Evolutionary conservation across 352 stramenopile genomes (phyloP).

Genomic region (Pythium aphanidermatum): DNA sequence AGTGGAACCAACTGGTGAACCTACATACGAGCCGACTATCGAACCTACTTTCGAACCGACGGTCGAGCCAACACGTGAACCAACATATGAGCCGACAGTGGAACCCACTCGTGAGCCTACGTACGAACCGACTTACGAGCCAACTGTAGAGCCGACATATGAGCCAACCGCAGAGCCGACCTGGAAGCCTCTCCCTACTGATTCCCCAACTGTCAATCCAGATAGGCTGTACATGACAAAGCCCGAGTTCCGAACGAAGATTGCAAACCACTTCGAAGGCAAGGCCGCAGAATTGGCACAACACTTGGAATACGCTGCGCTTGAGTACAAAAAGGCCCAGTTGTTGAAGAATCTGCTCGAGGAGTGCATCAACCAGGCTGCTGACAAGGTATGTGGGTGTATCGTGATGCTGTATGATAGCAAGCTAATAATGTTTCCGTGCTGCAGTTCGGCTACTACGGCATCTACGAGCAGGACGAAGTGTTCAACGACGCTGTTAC

Average conservation of each 20-base stretch:
- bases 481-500: constrained; percentile 19
- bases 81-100: not conserved
- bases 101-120: not conserved
- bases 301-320: constrained; percentile 6
- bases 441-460: constrained; percentile 21
- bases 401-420: constrained; percentile 3
- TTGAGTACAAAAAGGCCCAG: constrained; percentile 12
- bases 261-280: constrained; percentile 7
- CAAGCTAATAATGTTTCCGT: constrained; percentile 2
- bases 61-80: not conserved
- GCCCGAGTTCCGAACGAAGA: constrained; percentile 19
- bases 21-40: not conserved
- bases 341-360: constrained; percentile 11
- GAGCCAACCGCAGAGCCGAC: not conserved
- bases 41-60: too few species aligned
- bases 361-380: constrained; percentile 19
- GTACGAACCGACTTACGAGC: not conserved
- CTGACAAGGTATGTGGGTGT: constrained; percentile 15
- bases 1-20: not conserved
- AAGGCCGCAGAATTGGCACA: constrained; percentile 1
- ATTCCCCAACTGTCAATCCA: not conserved
- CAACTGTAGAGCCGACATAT: not conserved
- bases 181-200: not conserved
- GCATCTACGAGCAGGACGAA: constrained; percentile 17
- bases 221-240: constrained; percentile 13